Conservation (phyloP, 768 basidiomycete genomes). For the Podaxis pistillaris region DNA sequence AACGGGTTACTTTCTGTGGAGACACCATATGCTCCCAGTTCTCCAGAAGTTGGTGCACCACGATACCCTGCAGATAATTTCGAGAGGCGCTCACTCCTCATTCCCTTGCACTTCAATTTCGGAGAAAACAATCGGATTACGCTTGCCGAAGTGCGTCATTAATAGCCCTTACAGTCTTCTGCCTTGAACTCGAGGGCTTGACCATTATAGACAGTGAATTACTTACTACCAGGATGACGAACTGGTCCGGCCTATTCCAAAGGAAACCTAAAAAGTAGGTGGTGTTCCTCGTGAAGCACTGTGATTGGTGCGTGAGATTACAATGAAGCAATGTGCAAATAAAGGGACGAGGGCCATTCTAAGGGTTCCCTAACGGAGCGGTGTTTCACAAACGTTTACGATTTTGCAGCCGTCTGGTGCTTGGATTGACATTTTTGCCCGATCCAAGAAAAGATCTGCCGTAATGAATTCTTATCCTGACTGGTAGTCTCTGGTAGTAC, state of each 20-base stretch:
- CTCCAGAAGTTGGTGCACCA: background rate
- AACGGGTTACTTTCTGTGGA: background rate
- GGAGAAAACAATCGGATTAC: background rate
- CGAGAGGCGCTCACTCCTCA: background rate
- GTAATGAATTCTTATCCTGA: background rate
- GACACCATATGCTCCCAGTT: conserved; percentile 5
- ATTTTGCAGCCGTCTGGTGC: background rate
- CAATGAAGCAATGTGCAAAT: background rate
- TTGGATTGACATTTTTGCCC: background rate
- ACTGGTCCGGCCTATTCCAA: conserved; percentile 28
- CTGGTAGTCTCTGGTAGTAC: too few species aligned
- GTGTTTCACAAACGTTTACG: background rate
- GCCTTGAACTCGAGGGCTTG: background rate
- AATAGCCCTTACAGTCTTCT: background rate
- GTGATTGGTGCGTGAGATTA: background rate
- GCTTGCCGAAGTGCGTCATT: background rate
- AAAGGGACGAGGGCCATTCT: background rate
- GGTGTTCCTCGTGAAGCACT: background rate
- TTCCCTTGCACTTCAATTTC: background rate
- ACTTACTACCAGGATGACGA: background rate
- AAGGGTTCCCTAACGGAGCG: background rate
- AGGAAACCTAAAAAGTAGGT: background rate
- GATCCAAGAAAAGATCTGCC: background rate
- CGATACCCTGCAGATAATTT: background rate
- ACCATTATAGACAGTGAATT: background rate